Evolutionary conservation across 768 basidiomycete species (phyloP).

Genomic region (Lanmaoa rubissima): DNA sequence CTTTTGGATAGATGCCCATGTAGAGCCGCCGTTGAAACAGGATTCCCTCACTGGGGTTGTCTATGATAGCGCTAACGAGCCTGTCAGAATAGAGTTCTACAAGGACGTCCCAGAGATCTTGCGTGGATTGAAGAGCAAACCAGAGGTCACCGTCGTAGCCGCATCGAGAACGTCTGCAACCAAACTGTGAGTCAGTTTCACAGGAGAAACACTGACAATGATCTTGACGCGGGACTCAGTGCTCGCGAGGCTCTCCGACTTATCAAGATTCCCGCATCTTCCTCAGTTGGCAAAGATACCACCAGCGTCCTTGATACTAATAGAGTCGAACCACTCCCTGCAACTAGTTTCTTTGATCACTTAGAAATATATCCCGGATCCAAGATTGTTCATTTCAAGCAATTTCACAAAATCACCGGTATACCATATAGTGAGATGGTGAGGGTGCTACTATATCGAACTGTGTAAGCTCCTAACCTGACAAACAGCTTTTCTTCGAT

Average conservation of each 20-base stretch:
- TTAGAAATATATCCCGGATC: slow-evolving; percentile 79
- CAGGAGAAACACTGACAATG: background rate
- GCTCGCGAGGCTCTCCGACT: slow-evolving; percentile 74
- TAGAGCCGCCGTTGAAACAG: slow-evolving; percentile 55
- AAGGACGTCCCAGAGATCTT: slow-evolving; percentile 73
- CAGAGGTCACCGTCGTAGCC: slow-evolving; percentile 58
- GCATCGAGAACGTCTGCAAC: slow-evolving; percentile 73
- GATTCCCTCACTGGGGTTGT: slow-evolving; percentile 30
- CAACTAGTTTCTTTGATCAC: slow-evolving; percentile 64
- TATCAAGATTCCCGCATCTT: slow-evolving; percentile 50
- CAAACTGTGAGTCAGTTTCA: slow-evolving; percentile 50
- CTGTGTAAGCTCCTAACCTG: background rate
- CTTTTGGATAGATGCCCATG: slow-evolving; percentile 83
- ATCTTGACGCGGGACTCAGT: slow-evolving; percentile 36
- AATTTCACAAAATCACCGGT: slow-evolving; percentile 67
- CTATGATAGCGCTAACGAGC: slow-evolving; percentile 23
- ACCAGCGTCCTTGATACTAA: background rate
- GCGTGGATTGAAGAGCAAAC: slow-evolving; percentile 46
- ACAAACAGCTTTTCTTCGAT: slow-evolving; percentile 61
- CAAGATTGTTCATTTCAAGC: slow-evolving; percentile 79
- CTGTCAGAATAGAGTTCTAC: slow-evolving; percentile 61
- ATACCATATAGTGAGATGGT: slow-evolving; percentile 84
- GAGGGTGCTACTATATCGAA: slow-evolving; percentile 7
- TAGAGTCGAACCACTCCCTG: slow-evolving; percentile 38
- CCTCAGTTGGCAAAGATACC: slow-evolving; percentile 27